Evolutionary conservation across 2,329 filamentous ascomycete genomes (phyloP).

Genomic region (Geoglossum cookeanum): DNA sequence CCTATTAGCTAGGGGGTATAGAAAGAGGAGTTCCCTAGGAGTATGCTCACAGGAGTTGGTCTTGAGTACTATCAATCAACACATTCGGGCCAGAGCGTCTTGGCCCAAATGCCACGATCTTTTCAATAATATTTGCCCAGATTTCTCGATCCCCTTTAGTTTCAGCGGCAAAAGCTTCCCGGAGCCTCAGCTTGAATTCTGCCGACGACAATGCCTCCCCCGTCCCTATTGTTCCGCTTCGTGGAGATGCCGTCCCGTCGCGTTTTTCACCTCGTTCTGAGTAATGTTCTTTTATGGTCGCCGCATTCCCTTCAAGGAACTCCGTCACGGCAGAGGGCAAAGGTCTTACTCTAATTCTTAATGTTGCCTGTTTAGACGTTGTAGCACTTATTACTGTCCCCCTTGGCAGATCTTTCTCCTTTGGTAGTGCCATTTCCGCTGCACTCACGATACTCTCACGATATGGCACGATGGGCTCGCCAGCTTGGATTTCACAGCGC

Average conservation of each 20-base stretch:
- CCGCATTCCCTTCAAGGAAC: conserved; percentile 63
- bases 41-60: neutral
- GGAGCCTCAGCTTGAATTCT: conserved; percentile 61
- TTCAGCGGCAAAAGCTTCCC: conserved; percentile 41
- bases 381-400: conserved; percentile 60
- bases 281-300: conserved; percentile 62
- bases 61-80: conserved; percentile 46
- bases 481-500: conserved; percentile 82
- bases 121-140: conserved; percentile 60
- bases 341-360: conserved; percentile 60
- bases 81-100: conserved; percentile 72
- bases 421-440: conserved; percentile 80
- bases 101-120: conserved; percentile 81
- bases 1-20: neutral
- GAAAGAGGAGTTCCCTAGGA: neutral
- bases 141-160: conserved; percentile 54
- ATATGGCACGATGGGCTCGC: conserved; percentile 88
- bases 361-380: conserved; percentile 66
- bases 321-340: conserved; percentile 62
- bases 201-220: conserved; percentile 45
- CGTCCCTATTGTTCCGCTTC: conserved; percentile 30
- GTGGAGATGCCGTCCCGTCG: conserved; percentile 2
- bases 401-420: conserved; percentile 67
- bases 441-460: conserved; percentile 76
- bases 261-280: conserved; percentile 39